Conservation (phyloP, 1,284 basidiomycete genomes). For the Exobasidium rhododendri region DNA sequence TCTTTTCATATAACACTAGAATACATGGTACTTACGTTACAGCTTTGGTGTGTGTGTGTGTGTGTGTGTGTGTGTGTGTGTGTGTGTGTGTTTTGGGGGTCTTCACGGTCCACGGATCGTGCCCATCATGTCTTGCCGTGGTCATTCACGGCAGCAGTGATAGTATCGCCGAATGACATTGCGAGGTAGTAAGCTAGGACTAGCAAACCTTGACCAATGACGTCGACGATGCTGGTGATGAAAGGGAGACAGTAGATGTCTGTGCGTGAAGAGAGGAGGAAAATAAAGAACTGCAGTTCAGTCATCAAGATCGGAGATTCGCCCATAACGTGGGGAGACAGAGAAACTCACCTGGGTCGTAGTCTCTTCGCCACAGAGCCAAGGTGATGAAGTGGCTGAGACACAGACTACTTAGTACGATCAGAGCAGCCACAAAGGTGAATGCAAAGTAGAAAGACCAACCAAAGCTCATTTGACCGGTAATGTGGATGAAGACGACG, state of each 20-base stretch:
- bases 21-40: too few species aligned
- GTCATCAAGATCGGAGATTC: background rate
- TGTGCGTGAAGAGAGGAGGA: conserved; percentile 20
- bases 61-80: too few species aligned
- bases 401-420: conserved; percentile 62
- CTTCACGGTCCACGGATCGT: too few species aligned
- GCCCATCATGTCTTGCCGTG: too few species aligned
- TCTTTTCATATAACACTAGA: too few species aligned
- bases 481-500: conserved; percentile 30
- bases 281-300: background rate
- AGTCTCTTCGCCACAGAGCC: conserved; percentile 73
- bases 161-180: conserved; percentile 17
- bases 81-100: too few species aligned
- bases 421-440: conserved; percentile 16
- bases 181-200: conserved; percentile 58
- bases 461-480: conserved; percentile 40
- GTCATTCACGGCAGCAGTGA: conserved; percentile 19
- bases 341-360: conserved; percentile 71
- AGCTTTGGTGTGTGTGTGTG: too few species aligned
- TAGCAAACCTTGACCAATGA: conserved; percentile 81
- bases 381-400: conserved; percentile 70
- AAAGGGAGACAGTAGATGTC: conserved; percentile 83
- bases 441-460: conserved; percentile 37
- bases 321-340: background rate
- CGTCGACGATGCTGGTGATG: conserved; percentile 83